Conservation (phyloP, 805 yeast genomes). For the Lipomyces kockii region DNA sequence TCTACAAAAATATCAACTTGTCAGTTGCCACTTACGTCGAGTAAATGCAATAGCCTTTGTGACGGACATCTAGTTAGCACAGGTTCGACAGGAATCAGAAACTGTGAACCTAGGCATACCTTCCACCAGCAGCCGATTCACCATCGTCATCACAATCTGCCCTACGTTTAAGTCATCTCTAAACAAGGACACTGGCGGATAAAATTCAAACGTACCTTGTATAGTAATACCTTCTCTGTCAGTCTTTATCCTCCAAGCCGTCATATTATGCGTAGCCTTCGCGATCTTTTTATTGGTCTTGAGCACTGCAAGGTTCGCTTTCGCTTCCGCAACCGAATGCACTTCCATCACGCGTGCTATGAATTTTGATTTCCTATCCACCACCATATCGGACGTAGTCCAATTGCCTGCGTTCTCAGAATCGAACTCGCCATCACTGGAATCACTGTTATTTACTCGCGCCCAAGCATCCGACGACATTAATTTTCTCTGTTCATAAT, state of each 20-base stretch:
- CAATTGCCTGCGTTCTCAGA: constrained; percentile 52
- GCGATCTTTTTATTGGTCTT: constrained; percentile 59
- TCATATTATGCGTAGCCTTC: constrained; percentile 78
- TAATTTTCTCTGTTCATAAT: constrained; percentile 28
- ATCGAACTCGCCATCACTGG: constrained; percentile 39
- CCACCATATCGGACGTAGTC: constrained; percentile 74
- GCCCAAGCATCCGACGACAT: constrained; percentile 31
- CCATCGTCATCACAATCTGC: constrained; percentile 94
- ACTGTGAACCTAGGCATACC: constrained; percentile 45
- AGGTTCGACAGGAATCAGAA: neutral
- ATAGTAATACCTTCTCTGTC: constrained; percentile 55
- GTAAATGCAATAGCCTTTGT: constrained; percentile 35
- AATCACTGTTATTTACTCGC: constrained; percentile 22
- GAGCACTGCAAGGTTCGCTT: constrained; percentile 55
- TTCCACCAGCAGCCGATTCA: constrained; percentile 94
- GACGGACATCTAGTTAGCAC: neutral
- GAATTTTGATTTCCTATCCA: constrained; percentile 85
- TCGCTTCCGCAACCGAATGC: constrained; percentile 69
- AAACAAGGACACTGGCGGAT: neutral
- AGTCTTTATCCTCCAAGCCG: constrained; percentile 79
- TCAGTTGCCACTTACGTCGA: constrained; percentile 34
- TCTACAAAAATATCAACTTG: neutral
- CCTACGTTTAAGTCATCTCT: neutral
- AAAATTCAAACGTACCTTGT: constrained; percentile 48
- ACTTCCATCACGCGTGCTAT: constrained; percentile 74